These are phyloP conservation scores for Cercospora berteroae DNA, from an alignment of 2,329 filamentous ascomycete species.

Conservation along the genomic window DNA sequence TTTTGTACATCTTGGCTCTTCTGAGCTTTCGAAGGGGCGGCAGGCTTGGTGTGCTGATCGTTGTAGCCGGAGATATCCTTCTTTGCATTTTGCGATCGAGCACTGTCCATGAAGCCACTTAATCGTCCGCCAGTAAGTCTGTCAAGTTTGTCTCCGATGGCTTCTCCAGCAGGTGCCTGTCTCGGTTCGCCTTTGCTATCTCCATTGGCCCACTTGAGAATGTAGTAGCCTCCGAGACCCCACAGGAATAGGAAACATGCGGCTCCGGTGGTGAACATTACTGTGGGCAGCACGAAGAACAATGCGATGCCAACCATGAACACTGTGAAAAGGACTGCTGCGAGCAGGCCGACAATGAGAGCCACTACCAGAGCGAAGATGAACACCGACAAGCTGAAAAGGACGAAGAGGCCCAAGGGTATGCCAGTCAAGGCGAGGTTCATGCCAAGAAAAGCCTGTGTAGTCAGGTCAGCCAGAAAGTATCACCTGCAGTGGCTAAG, in stretches of 20 bases:
- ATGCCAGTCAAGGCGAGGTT: constrained; percentile 65
- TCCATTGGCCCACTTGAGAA: constrained; percentile 43
- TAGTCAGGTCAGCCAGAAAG: constrained; percentile 14
- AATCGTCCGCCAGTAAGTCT: constrained; percentile 41
- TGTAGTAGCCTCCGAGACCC: constrained; percentile 60
- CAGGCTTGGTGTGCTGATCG: constrained; percentile 22
- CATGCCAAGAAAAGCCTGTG: constrained; percentile 64
- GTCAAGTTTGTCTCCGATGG: constrained; percentile 46
- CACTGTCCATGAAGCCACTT: constrained; percentile 37
- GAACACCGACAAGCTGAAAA: constrained; percentile 63
- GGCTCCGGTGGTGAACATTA: constrained; percentile 63
- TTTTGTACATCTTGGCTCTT: constrained; percentile 18
- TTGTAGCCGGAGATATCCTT: constrained; percentile 24
- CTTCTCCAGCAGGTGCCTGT: constrained; percentile 31
- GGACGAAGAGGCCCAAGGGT: constrained; percentile 66
- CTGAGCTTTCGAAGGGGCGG: constrained; percentile 15
- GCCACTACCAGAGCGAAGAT: constrained; percentile 62
- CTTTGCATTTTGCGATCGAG: constrained; percentile 25
- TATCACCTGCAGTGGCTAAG: background rate
- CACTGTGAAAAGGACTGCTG: constrained; percentile 60
- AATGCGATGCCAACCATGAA: constrained; percentile 67
- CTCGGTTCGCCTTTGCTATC: constrained; percentile 14
- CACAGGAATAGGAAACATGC: constrained; percentile 67
- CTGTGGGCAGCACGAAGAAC: constrained; percentile 64
- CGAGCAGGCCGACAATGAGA: constrained; percentile 52